Percentiles rank a stretch among this genome's conserved stretches.
Evolutionary conservation across 768 basidiomycete species (phyloP).

Genomic region (button mushroom (Agaricus bisporus)): DNA sequence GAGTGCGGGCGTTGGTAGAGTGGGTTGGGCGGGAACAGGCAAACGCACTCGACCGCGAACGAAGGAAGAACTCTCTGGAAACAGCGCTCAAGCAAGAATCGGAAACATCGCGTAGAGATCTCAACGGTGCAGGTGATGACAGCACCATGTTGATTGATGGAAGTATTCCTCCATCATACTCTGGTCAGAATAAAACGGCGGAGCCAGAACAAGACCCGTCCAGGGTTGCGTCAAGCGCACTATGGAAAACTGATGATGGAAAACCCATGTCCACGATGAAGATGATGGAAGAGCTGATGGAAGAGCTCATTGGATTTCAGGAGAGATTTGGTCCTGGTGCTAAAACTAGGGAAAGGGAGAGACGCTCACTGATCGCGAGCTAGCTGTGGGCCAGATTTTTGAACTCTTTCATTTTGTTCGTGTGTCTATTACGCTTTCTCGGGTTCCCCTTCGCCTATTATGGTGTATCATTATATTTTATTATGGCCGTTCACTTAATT

Average conservation of each 20-base stretch:
- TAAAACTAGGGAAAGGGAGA: slow-evolving; percentile 46
- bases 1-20: slow-evolving; percentile 83
- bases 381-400: not conserved
- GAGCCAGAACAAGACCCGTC: slow-evolving; percentile 5
- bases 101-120: slow-evolving; percentile 9
- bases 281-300: slow-evolving; percentile 88
- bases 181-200: slow-evolving; percentile 11
- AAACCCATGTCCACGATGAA: slow-evolving; percentile 49
- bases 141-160: slow-evolving; percentile 29
- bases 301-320: slow-evolving; percentile 84
- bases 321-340: slow-evolving; percentile 69
- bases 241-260: slow-evolving; percentile 11
- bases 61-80: slow-evolving; percentile 63
- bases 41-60: slow-evolving; percentile 61
- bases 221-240: not conserved
- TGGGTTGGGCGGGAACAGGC: slow-evolving; percentile 92
- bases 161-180: slow-evolving; percentile 6
- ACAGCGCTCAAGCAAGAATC: slow-evolving; percentile 39
- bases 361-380: slow-evolving; percentile 28
- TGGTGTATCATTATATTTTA: slow-evolving; percentile 12
- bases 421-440: slow-evolving; percentile 1
- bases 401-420: not conserved
- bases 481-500: slow-evolving; percentile 3
- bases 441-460: slow-evolving; percentile 3
- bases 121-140: slow-evolving; percentile 15